phyloP scores from a whole-genome alignment of 2,329 filamentous ascomycete genomes.

The Cladosporium velox region DNA sequence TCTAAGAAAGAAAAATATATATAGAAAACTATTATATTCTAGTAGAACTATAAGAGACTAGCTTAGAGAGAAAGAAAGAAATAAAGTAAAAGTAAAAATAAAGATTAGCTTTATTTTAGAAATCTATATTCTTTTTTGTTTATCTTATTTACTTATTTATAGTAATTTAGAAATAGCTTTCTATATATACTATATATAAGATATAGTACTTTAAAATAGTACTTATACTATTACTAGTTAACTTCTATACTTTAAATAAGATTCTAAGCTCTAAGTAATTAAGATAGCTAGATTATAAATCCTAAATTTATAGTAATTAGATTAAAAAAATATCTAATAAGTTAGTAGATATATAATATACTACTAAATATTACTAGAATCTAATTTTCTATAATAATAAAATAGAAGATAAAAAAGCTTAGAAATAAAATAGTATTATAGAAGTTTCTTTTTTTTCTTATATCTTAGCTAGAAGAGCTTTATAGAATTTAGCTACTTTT shows the following conservation, averaged over 20 bases:
- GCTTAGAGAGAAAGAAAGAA: background rate
- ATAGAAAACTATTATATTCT: background rate
- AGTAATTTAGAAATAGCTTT: background rate
- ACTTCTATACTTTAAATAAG: background rate
- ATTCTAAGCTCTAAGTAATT: background rate
- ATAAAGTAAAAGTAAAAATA: background rate
- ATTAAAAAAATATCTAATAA: background rate
- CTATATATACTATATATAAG: background rate
- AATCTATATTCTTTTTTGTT: background rate
- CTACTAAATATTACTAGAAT: background rate
- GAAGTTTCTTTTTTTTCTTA: background rate
- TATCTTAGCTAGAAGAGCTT: background rate
- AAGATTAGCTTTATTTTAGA: background rate
- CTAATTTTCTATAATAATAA: background rate
- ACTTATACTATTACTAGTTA: background rate
- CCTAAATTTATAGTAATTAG: background rate
- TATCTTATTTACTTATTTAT: background rate
- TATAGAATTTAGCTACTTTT: slow-evolving; percentile 4
- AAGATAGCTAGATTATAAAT: background rate
- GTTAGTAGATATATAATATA: slow-evolving; percentile 1
- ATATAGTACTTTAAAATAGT: background rate
- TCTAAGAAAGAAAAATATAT: background rate
- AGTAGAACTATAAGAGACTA: background rate
- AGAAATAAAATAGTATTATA: background rate
- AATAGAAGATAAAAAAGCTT: background rate